These are phyloP conservation scores for Mrakia frigida DNA, from an alignment of 768 basidiomycete genomes.

Conservation along the genomic window DNA sequence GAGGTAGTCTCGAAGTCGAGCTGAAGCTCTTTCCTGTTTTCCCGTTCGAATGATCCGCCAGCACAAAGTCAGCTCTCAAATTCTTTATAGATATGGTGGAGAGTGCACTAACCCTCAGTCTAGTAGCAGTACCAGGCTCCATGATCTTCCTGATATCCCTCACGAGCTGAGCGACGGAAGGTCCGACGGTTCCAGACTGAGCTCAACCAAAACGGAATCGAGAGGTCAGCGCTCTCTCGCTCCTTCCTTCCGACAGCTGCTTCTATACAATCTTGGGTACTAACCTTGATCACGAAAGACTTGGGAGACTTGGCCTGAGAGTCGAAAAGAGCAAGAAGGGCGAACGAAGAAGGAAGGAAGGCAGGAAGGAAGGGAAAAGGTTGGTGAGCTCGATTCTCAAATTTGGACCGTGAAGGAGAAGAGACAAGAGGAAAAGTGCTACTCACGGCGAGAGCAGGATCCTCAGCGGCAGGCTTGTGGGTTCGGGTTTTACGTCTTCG, in stretches of 20 bases:
- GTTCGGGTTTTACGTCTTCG: constrained; percentile 15
- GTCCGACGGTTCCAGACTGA: constrained; percentile 82
- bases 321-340: not conserved
- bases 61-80: not conserved
- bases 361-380: not conserved
- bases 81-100: not conserved
- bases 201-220: constrained; percentile 7
- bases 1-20: constrained; percentile 70
- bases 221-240: not conserved
- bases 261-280: not conserved
- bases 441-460: constrained; percentile 1
- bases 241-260: not conserved
- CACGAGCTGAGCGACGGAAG: constrained; percentile 79
- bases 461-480: constrained; percentile 13
- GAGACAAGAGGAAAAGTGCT: not conserved
- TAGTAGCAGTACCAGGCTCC: constrained; percentile 94
- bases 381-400: constrained; percentile 5
- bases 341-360: not conserved
- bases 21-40: constrained; percentile 72
- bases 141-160: constrained; percentile 90
- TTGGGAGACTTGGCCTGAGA: constrained; percentile 55
- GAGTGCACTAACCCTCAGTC: constrained; percentile 62
- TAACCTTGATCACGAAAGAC: constrained; percentile 83
- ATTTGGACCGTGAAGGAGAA: not conserved
- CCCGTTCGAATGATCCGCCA: constrained; percentile 20